Base-by-base conservation (phyloP, 352 stramenopile species). In the Globisporangium irregulare region DNA sequence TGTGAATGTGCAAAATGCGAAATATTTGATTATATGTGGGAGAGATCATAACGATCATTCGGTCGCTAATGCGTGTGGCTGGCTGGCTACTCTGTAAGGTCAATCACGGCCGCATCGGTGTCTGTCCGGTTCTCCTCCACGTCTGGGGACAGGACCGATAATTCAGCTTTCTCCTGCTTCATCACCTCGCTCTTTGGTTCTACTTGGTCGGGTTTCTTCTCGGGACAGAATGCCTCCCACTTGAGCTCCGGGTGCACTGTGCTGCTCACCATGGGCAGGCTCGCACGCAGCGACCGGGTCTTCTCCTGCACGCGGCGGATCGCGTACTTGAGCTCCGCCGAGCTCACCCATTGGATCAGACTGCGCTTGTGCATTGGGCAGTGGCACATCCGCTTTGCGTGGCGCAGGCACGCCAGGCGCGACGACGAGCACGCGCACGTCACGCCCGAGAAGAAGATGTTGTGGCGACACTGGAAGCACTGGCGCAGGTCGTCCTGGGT, bases 361-460 rank as follows among this genome's bases (percentile, higher is more conserved):
- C 80, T 84, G 29, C 82, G 81, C 20, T 84, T 78, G 43, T 66
- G 34, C 71, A 89, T 84, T 5, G 75, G 48, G 29, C 86, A 94
- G 48, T 74, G 64, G 67, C 86, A 94, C 79, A 94, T 82, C n/a
- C 71, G 54, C 58, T 85, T 84, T 2, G 74, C 72, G 58, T 94
- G 86, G 43, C 84, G 81, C 25, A 91, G 63, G 62, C 86, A 94
- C 38, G 86, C 79, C 15, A 94, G 62, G 2, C 79, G 79, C 54
- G 68, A 79, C 1, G 83, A 75, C 59, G 81, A 82, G 66, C 86
- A 94, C 0, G 75, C 72, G 62, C 86, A 94, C 3, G 85, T 89
- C 9, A 94, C 79, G 6, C 83, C 84, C 3, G 86, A 94, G 66
- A 94, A 94, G 67, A 92, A 94, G 7, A 94, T 76, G 64, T 88